Evolutionary conservation across 306 rosid species (phyloP).

Genomic region (Myrica gale): DNA sequence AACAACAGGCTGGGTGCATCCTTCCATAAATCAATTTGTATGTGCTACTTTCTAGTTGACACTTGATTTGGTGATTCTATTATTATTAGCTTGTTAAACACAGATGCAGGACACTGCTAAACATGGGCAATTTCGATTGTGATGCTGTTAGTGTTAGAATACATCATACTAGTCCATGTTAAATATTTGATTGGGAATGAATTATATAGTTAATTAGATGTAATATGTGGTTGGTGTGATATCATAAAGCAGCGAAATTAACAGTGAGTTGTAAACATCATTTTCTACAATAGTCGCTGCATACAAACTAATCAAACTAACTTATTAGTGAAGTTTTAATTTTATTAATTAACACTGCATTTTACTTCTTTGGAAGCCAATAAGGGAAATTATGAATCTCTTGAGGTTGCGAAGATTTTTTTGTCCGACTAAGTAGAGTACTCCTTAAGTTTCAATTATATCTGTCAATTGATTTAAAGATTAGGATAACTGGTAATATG

Average conservation of each 20-base stretch:
- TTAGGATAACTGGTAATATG: not conserved
- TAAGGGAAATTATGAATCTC: not conserved
- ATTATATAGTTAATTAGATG: not conserved
- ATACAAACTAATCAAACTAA: not conserved
- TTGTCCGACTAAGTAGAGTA: not conserved
- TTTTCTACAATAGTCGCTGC: not conserved
- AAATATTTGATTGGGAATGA: not conserved
- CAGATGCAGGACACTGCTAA: constrained; percentile 4
- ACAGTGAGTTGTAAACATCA: not conserved
- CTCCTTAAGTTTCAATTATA: constrained; percentile 1
- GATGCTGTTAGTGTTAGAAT: not conserved
- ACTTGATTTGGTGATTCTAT: constrained; percentile 10
- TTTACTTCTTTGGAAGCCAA: not conserved
- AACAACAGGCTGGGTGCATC: constrained; percentile 95
- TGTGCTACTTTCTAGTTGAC: constrained; percentile 32
- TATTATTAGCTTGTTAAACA: constrained; percentile 3
- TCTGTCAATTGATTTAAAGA: constrained; percentile 17
- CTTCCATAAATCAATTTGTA: constrained; percentile 93
- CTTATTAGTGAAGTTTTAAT: not conserved
- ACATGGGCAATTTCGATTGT: not conserved
- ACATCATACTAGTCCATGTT: not conserved
- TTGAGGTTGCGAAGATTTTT: not conserved
- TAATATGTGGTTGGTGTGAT: not conserved
- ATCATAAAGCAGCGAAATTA: too few relatives aligned
- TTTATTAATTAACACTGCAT: not conserved